These are phyloP conservation scores for Xylaria sp. DNA, from an alignment of 2,329 filamentous ascomycete genomes.

Conservation along the genomic window DNA sequence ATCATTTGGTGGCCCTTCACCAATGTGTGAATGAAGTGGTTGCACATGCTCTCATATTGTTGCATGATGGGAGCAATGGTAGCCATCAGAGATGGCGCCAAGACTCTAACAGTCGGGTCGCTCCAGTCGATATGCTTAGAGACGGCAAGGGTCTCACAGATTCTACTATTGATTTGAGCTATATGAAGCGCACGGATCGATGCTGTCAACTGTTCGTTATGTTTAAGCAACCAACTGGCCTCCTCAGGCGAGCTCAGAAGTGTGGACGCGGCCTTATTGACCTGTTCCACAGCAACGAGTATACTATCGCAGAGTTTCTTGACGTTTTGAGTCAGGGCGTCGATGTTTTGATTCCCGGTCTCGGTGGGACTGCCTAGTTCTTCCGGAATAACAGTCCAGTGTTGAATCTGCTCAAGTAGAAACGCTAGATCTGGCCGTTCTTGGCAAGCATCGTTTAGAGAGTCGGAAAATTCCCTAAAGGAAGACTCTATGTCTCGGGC, in stretches of 20 bases:
- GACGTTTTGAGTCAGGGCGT: constrained; percentile 66
- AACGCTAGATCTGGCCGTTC: constrained; percentile 70
- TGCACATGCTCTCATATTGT: constrained; percentile 74
- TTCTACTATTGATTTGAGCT: constrained; percentile 60
- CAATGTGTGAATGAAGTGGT: constrained; percentile 67
- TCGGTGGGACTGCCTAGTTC: constrained; percentile 38
- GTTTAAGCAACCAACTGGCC: constrained; percentile 68
- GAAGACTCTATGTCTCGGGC: constrained; percentile 51
- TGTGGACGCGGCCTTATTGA: constrained; percentile 64
- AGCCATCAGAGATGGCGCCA: constrained; percentile 67
- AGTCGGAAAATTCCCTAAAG: constrained; percentile 51
- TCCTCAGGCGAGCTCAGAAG: constrained; percentile 70
- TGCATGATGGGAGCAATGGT: constrained; percentile 75
- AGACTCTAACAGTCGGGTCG: constrained; percentile 53
- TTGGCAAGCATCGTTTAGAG: constrained; percentile 57
- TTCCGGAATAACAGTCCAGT: constrained; percentile 65
- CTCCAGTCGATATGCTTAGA: constrained; percentile 53
- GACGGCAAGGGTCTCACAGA: constrained; percentile 45
- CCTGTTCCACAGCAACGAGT: constrained; percentile 81
- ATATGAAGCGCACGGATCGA: constrained; percentile 70
- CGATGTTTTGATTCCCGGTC: constrained; percentile 40
- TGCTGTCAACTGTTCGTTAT: constrained; percentile 62
- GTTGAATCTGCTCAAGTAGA: constrained; percentile 70
- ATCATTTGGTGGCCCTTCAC: constrained; percentile 74
- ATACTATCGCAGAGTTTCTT: constrained; percentile 77